Conservation (phyloP, 495 filamentous ascomycete species). For the Physcia stellaris region DNA sequence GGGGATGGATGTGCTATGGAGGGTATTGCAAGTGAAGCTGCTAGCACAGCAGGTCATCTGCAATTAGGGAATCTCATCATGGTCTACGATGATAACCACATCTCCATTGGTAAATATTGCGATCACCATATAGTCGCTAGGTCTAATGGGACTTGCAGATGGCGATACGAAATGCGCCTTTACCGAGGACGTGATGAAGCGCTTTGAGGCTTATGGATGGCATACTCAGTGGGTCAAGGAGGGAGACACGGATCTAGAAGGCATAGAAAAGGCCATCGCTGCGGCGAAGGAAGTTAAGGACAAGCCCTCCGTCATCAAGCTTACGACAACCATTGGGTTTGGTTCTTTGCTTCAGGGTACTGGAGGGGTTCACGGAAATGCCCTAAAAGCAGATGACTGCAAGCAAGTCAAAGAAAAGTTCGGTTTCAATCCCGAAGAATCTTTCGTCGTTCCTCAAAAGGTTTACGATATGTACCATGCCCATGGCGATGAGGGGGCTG, state of each 20-base stretch:
- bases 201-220: constrained; percentile 98
- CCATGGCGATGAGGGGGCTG: constrained; percentile 70
- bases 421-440: constrained; percentile 90
- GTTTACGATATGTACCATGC: constrained; percentile 86
- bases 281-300: constrained; percentile 75
- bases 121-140: not conserved
- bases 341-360: constrained; percentile 90
- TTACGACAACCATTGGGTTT: constrained; percentile 96
- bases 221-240: constrained; percentile 76
- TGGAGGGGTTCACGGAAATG: constrained; percentile 86
- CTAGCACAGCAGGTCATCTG: constrained; percentile 84
- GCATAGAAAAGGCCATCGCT: constrained; percentile 79
- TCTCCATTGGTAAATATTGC: constrained; percentile 60
- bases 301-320: constrained; percentile 94
- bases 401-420: constrained; percentile 84
- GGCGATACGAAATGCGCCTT: constrained; percentile 91
- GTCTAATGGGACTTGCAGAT: constrained; percentile 33
- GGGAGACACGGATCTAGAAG: constrained; percentile 79
- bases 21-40: constrained; percentile 89
- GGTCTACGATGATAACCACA: constrained; percentile 98
- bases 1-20: constrained; percentile 99
- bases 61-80: constrained; percentile 94
- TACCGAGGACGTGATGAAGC: constrained; percentile 91
- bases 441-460: constrained; percentile 84
- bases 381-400: constrained; percentile 86